phyloP scores from a whole-genome alignment of 768 basidiomycete species.

The Pleurotus pulmonarius region DNA sequence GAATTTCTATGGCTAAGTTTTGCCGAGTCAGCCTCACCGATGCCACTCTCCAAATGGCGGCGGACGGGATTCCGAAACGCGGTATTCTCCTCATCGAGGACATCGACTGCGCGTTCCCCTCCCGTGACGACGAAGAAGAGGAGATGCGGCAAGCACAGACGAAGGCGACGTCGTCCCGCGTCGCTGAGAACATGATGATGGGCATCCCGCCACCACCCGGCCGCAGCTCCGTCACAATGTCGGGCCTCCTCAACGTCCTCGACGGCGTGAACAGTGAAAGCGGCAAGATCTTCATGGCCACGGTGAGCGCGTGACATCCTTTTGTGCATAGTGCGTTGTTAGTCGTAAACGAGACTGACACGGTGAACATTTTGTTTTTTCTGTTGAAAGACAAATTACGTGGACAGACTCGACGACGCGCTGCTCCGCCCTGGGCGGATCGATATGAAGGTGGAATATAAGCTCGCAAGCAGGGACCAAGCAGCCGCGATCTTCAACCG shows the following conservation, averaged over 20 bases:
- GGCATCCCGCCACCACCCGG: background rate
- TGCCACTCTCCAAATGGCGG: conserved; percentile 39
- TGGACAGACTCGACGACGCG: conserved; percentile 52
- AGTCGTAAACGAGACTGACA: too few species aligned
- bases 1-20: too few species aligned
- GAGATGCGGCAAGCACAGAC: background rate
- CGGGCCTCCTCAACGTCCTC: conserved; percentile 53
- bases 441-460: conserved; percentile 50
- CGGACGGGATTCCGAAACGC: conserved; percentile 43
- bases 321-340: background rate
- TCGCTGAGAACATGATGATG: too few species aligned
- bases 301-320: conserved; percentile 28
- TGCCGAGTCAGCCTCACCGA: conserved; percentile 40
- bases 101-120: conserved; percentile 56
- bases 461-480: conserved; percentile 42
- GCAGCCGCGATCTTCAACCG: conserved; percentile 43
- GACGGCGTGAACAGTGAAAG: conserved; percentile 62
- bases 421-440: conserved; percentile 55
- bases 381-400: conserved; percentile 42
- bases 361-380: background rate
- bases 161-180: too few species aligned
- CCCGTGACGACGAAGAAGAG: conserved; percentile 35
- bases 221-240: conserved; percentile 41
- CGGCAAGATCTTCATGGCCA: conserved; percentile 59
- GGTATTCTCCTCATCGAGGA: conserved; percentile 58